These are phyloP conservation scores for Monotropa hypopitys DNA, from an alignment of 179 eudicot genomes.

Conservation along the genomic window DNA sequence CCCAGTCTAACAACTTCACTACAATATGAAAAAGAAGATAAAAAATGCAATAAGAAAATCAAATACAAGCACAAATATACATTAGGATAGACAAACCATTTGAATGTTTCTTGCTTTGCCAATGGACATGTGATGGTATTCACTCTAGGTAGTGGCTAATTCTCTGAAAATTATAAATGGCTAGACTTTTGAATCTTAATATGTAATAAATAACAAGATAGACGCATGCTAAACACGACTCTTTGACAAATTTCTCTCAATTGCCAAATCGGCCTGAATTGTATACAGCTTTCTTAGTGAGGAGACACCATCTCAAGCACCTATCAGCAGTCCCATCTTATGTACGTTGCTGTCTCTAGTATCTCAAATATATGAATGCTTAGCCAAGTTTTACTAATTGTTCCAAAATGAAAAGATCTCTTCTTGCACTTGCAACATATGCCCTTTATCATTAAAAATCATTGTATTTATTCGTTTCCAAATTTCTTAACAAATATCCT, in stretches of 20 bases:
- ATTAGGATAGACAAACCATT: not conserved
- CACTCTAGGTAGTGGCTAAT: not conserved
- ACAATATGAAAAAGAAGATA: slow-evolving; percentile 8
- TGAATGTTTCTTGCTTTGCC: not conserved
- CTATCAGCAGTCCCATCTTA: not conserved
- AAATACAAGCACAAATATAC: not conserved
- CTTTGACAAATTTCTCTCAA: not conserved
- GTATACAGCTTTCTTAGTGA: not conserved
- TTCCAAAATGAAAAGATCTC: not conserved
- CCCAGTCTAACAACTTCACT: slow-evolving; percentile 96
- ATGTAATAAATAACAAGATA: not conserved
- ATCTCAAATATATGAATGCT: not conserved
- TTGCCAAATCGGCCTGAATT: not conserved
- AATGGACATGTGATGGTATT: not conserved
- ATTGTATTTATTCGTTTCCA: not conserved
- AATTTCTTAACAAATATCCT: not conserved
- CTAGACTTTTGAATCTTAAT: not conserved
- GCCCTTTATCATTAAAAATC: not conserved
- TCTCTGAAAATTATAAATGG: not conserved
- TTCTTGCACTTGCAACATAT: not conserved
- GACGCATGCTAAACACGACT: not conserved
- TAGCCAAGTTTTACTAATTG: not conserved
- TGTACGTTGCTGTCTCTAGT: not conserved
- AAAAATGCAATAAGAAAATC: not conserved
- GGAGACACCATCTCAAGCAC: not conserved